phyloP scores from a whole-genome alignment of 1,284 basidiomycete species.

The Cryptococcus floricola region DNA sequence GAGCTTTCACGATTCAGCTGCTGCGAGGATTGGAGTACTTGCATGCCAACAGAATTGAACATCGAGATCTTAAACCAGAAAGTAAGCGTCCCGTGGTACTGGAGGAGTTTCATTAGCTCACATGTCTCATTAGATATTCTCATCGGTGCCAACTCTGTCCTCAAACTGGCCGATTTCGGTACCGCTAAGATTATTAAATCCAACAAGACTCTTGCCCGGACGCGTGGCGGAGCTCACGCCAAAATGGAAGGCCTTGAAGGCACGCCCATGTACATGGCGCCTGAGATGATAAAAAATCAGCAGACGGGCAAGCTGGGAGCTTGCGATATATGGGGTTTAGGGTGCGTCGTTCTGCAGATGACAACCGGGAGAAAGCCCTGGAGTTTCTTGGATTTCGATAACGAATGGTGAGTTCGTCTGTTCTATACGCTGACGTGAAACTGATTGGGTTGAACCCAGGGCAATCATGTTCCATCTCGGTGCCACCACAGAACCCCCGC shows the following conservation, averaged over 20 bases:
- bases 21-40: constrained; percentile 89
- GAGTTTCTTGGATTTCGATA: constrained; percentile 97
- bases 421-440: background rate
- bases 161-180: constrained; percentile 98
- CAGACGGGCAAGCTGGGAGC: constrained; percentile 76
- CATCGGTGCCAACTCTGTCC: constrained; percentile 77
- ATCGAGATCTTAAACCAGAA: constrained; percentile 98
- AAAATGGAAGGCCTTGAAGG: constrained; percentile 84
- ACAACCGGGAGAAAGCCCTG: constrained; percentile 94
- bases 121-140: constrained; percentile 68
- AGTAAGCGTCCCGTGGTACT: constrained; percentile 60
- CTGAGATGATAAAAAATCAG: constrained; percentile 94
- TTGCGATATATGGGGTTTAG: constrained; percentile 93
- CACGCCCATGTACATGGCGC: constrained; percentile 99
- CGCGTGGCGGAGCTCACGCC: constrained; percentile 50
- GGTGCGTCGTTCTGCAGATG: constrained; percentile 94
- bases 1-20: constrained; percentile 96
- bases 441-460: constrained; percentile 52
- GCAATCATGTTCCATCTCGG: constrained; percentile 99
- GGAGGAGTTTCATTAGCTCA: background rate
- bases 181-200: constrained; percentile 97
- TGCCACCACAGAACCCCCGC: constrained; percentile 93
- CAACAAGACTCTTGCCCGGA: constrained; percentile 76
- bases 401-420: constrained; percentile 74
- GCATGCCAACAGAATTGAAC: constrained; percentile 87